These are phyloP conservation scores for Globisporangium canariense DNA, from an alignment of 352 stramenopile species.

Conservation along the genomic window DNA sequence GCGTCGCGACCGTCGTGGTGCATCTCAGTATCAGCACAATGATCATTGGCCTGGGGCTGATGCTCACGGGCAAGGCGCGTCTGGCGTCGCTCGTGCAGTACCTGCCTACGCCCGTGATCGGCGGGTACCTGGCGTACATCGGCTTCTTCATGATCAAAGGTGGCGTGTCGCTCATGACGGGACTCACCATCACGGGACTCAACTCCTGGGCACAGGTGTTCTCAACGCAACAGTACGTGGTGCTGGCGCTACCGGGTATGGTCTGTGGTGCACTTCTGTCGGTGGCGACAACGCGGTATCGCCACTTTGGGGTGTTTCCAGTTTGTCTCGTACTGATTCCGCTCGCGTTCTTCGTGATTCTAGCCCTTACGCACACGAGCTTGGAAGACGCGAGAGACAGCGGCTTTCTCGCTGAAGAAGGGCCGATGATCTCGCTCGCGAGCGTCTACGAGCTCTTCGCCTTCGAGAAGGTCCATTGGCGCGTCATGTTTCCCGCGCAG, in stretches of 20 bases:
- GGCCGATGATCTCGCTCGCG: constrained; percentile 26
- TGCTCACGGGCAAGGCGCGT: constrained; percentile 85
- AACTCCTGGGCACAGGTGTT: constrained; percentile 68
- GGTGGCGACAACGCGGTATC: constrained; percentile 59
- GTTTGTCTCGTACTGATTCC: constrained; percentile 47
- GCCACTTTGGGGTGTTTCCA: constrained; percentile 66
- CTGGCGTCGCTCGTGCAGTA: constrained; percentile 95
- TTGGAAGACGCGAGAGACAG: constrained; percentile 84
- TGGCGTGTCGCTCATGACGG: constrained; percentile 85
- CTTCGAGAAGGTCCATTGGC: constrained; percentile 72
- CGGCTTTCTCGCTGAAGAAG: constrained; percentile 78
- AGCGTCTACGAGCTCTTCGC: constrained; percentile 70
- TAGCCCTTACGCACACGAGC: constrained; percentile 64
- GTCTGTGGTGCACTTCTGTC: constrained; percentile 70
- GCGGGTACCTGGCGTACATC: constrained; percentile 95
- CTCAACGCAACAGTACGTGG: constrained; percentile 36
- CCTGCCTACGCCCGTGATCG: constrained; percentile 94
- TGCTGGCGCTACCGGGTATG: constrained; percentile 80
- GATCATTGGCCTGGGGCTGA: constrained; percentile 89
- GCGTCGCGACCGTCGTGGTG: constrained; percentile 91
- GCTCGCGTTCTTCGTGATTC: constrained; percentile 82
- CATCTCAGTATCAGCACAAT: constrained; percentile 89
- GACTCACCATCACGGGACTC: constrained; percentile 60
- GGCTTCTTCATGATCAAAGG: constrained; percentile 95
- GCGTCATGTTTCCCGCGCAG: constrained; percentile 62